A percentile compares a stretch with the other conserved stretches of the same genome.
Conservation (phyloP, 2,329 filamentous ascomycete genomes). For the Fusarium euwallaceae region DNA sequence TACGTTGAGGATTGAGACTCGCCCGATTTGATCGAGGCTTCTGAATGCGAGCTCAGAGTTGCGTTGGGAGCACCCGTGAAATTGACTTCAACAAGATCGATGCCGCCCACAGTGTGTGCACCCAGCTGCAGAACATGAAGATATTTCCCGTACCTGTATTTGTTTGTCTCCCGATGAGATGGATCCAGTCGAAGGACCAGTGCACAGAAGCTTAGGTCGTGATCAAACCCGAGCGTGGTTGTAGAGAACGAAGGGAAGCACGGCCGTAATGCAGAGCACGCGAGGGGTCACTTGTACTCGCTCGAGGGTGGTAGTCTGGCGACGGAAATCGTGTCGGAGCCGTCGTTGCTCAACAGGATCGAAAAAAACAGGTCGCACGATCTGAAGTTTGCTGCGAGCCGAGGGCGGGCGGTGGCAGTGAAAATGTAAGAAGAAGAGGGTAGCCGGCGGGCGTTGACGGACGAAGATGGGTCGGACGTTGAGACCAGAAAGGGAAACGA, state of each 20-base stretch:
- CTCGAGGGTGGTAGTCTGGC: conserved; percentile 1
- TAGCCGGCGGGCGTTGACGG: conserved; percentile 20
- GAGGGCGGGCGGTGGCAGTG: conserved; percentile 43
- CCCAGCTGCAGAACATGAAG: neutral
- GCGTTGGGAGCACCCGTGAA: neutral
- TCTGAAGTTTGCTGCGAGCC: conserved; percentile 45
- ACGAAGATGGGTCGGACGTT: conserved; percentile 30
- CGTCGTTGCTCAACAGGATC: conserved; percentile 28
- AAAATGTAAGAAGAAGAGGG: conserved; percentile 32
- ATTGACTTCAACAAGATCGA: neutral
- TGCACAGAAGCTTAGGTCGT: conserved; percentile 14
- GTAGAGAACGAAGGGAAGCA: neutral
- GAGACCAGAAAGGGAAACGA: conserved; percentile 37
- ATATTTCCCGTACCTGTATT: conserved; percentile 35
- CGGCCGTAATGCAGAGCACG: conserved; percentile 23
- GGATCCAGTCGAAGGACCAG: neutral
- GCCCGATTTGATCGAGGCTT: neutral
- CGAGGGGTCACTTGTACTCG: conserved; percentile 28
- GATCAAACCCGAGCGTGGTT: conserved; percentile 12
- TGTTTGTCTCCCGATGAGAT: conserved; percentile 14
- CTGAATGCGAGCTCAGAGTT: neutral
- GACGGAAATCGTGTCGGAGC: conserved; percentile 7
- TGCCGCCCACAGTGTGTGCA: neutral
- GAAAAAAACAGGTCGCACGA: conserved; percentile 25
- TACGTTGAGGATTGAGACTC: neutral